Evolutionary conservation across 352 stramenopile species (phyloP), one percentile per base, ranked within the genome.

Genomic region (Pythium sp.): DNA sequence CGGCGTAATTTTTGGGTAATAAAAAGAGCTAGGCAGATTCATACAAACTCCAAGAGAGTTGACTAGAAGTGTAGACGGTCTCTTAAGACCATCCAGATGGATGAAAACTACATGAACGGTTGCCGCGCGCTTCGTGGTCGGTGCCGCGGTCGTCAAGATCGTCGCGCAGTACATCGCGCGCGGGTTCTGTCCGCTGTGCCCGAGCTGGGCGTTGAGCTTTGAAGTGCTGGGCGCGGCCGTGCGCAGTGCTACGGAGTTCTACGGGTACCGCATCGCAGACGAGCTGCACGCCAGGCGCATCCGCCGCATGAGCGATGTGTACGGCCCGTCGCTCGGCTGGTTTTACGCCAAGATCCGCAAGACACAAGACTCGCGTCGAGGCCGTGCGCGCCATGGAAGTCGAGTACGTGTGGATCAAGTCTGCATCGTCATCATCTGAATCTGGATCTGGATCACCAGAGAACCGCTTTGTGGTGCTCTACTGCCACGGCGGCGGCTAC

Each of bases 401-500:
- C 54, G 75, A 82, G 38, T 75, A 84, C 60, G 66, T 81, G 66
- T 85, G 76, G 76, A 24, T 60, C 61, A 67, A 64, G 47, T 28
- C 57, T 2, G 12, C 54, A 2, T 11, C 49, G 6, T 7, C 47
- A 14, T 34, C 51, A 20, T 49, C 28, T 14, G 55, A 57, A 1
- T 24, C 59, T 28, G 14, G 8, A 26, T 26, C 24, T 26, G 24
- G 24, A 22, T 34, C 18, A 15, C 2, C 32, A 4, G 32, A 43
- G 32, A 46, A 24, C 28, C 64, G 64, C 64, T 69, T 58, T 18
- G 64, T 69, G n/a, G 64, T 62, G 55, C 32, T 69, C n/a, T 69
- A 58, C 64, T 69, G 71, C 32, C 78, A 89, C 54, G 80, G 80
- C 15, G 80, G 80, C 11, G 80, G 78, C 55, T 85, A 79, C 58